These are phyloP conservation scores for Penicillium psychrosexuale DNA, from an alignment of 2,329 filamentous ascomycete genomes.

Conservation along the genomic window DNA sequence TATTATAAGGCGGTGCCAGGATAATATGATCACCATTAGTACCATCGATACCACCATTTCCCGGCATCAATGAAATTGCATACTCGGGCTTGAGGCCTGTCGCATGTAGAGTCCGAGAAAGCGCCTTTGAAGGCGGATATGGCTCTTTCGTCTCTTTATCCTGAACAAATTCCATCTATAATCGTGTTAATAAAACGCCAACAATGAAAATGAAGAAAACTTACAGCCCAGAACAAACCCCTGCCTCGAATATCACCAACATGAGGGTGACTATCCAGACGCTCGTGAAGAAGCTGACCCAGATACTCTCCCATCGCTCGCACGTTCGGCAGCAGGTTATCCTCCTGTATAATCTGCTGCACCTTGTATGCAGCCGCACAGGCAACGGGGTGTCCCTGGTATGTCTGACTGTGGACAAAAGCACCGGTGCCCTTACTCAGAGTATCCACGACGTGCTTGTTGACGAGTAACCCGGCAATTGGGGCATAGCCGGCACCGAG, in stretches of 20 bases:
- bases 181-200: conserved; percentile 2
- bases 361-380: conserved; percentile 53
- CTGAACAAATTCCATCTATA: conserved; percentile 54
- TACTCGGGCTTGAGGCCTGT: conserved; percentile 41
- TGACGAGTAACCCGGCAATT: conserved; percentile 52
- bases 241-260: conserved; percentile 55
- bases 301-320: conserved; percentile 30
- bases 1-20: conserved; percentile 53
- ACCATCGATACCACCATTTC: conserved; percentile 52
- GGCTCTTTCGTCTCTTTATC: conserved; percentile 51
- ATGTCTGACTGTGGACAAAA: conserved; percentile 58
- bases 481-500: conserved; percentile 55
- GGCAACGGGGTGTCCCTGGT: conserved; percentile 53
- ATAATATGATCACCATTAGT: conserved; percentile 53
- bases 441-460: conserved; percentile 46
- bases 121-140: conserved; percentile 42
- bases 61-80: conserved; percentile 53
- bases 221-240: conserved; percentile 55
- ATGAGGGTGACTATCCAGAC: conserved; percentile 43
- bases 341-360: conserved; percentile 51
- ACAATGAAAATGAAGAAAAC: conserved; percentile 20
- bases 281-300: conserved; percentile 40
- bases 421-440: conserved; percentile 43
- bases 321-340: conserved; percentile 48
- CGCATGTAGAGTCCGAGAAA: conserved; percentile 48